Conservation (phyloP, 345 rosid genomes). For the Pseudoturritis turrita region DNA sequence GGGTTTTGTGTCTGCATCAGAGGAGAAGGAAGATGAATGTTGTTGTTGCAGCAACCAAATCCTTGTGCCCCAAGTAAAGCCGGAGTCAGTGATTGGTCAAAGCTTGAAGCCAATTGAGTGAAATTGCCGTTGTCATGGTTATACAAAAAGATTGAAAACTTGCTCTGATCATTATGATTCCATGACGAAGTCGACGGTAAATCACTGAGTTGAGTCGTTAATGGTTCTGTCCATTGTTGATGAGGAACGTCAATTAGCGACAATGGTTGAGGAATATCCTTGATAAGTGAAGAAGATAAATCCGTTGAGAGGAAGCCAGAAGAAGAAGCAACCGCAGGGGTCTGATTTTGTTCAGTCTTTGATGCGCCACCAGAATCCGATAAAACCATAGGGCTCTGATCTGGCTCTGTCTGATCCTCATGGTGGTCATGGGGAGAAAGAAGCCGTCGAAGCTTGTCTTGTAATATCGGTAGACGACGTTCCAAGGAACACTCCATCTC, state of each 20-base stretch:
- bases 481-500: background rate
- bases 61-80: background rate
- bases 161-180: background rate
- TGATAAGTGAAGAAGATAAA: background rate
- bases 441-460: background rate
- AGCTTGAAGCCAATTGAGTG: too few relatives aligned
- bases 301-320: too few relatives aligned
- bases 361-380: too few relatives aligned
- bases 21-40: background rate
- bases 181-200: background rate
- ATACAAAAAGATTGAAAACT: background rate
- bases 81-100: background rate
- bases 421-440: background rate
- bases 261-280: too few relatives aligned
- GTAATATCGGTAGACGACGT: background rate
- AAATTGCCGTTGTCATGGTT: background rate
- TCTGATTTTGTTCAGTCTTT: too few relatives aligned
- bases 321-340: too few relatives aligned
- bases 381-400: too few relatives aligned
- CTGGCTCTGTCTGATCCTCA: too few relatives aligned
- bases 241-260: background rate
- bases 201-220: background rate
- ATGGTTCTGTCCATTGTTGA: background rate
- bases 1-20: background rate
- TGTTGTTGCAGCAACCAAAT: background rate